Base-by-base conservation (phyloP, 2,329 filamentous ascomycete genomes). In the Cercospora zeae-maydis region DNA sequence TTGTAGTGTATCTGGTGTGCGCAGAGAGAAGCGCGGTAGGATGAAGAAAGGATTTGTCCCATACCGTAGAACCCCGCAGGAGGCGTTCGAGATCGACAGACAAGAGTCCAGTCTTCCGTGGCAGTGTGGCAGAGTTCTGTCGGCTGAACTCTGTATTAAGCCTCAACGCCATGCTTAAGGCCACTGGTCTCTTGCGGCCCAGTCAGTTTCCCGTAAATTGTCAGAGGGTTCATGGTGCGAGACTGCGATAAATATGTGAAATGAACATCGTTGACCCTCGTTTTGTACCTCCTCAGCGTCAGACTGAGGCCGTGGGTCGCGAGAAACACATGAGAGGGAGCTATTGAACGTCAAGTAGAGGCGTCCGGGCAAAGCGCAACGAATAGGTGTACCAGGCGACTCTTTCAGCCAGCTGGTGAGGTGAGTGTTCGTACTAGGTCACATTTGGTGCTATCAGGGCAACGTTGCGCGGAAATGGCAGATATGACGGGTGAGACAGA, bases 41-140 rank as follows among this genome's bases (percentile, higher is more conserved):
- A 49, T 13, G 42, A 27, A 49, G 13, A 49, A 49, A 27, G 42
- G 42, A 49, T 49, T 24, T 49, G 13, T 49, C 21, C 42, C 42
- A 49, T 30, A 49, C 21, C 21, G 42, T 49, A 27, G 42, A 51
- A 53, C 57, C 57, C 57, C 57, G 57, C 57, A 59, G 45, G 57
- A 58, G 55, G 49, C 34, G 33, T 39, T 39, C 45, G 45, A 59
- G 57, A 59, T 59, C 57, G 57, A 59, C 57, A 59, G 30, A 52
- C 57, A 21, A 53, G 45, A 59, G 14, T 34, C 49, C 31, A 53
- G 27, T 53, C 49, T 34, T 19, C 21, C 42, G 21, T 33, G 49
- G 49, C 49, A 31, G 11, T 19, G 4, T 11, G 27, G 24, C 57
- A 36, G 42, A 53, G 45, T 39, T 53, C 30, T 30, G 33, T 51